Percentiles rank a stretch among this genome's conserved stretches.
phyloP scores from a whole-genome alignment of 2,329 filamentous ascomycete species.

The Fusarium subglutinans region DNA sequence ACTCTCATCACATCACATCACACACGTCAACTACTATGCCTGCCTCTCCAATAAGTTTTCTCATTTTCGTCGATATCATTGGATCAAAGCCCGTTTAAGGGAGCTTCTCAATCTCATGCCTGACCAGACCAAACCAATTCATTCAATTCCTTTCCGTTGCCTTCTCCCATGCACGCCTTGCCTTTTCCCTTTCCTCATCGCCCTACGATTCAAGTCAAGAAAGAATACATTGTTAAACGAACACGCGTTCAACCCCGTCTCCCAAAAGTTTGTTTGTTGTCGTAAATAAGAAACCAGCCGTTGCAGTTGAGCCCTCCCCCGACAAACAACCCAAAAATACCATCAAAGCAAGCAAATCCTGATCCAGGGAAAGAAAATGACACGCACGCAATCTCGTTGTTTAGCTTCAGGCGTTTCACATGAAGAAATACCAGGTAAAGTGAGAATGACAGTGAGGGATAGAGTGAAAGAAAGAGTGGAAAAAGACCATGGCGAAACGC shows the following conservation, averaged over 20 bases:
- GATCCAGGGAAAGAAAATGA: slow-evolving; percentile 33
- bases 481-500: slow-evolving; percentile 39
- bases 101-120: slow-evolving; percentile 40
- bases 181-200: slow-evolving; percentile 27
- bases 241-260: slow-evolving; percentile 37
- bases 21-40: background rate
- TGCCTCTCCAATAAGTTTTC: slow-evolving; percentile 34
- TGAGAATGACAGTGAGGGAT: slow-evolving; percentile 27
- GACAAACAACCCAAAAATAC: slow-evolving; percentile 42
- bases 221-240: slow-evolving; percentile 44
- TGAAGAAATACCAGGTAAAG: slow-evolving; percentile 25
- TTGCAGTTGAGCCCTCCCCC: slow-evolving; percentile 37
- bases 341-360: slow-evolving; percentile 41
- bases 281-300: slow-evolving; percentile 38
- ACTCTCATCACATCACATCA: background rate
- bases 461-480: slow-evolving; percentile 23
- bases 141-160: slow-evolving; percentile 31
- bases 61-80: slow-evolving; percentile 40
- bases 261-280: slow-evolving; percentile 31
- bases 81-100: slow-evolving; percentile 36
- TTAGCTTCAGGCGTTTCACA: slow-evolving; percentile 29
- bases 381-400: slow-evolving; percentile 39
- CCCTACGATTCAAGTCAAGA: slow-evolving; percentile 29
- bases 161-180: slow-evolving; percentile 30
- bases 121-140: slow-evolving; percentile 30